Evolutionary conservation across 257 asterid species (phyloP).

Genomic region (Mentha longifolia): DNA sequence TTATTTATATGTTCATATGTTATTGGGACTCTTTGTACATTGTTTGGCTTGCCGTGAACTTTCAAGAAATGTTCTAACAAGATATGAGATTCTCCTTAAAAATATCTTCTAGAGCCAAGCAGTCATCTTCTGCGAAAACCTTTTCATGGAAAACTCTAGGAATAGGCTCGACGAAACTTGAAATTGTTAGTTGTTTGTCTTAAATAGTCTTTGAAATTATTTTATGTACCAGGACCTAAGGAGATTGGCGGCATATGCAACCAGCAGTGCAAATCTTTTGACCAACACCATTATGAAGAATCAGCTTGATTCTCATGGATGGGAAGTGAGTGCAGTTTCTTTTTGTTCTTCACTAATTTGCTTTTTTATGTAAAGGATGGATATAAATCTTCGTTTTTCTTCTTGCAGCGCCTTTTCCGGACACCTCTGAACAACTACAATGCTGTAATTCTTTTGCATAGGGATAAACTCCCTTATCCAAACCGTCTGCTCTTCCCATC

Average conservation of each 20-base stretch:
- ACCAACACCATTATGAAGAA: conserved; percentile 62
- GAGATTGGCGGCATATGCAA: conserved; percentile 84
- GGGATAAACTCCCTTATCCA: conserved; percentile 84
- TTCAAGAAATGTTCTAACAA: background rate
- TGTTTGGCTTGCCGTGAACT: background rate
- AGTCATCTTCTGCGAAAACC: background rate
- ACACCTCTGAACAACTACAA: conserved; percentile 90
- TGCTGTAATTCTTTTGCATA: conserved; percentile 87
- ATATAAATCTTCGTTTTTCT: conserved; percentile 14
- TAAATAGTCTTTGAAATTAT: conserved; percentile 23
- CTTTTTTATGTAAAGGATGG: conserved; percentile 3
- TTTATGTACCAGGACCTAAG: conserved; percentile 66
- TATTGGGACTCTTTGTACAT: conserved; percentile 13
- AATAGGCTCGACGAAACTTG: conserved; percentile 1
- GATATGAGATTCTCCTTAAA: background rate
- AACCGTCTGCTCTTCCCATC: conserved; percentile 85
- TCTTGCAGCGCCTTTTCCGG: conserved; percentile 89
- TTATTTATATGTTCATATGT: conserved; percentile 5
- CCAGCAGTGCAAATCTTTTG: conserved; percentile 75
- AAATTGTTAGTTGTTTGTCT: background rate
- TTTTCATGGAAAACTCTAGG: conserved; percentile 13
- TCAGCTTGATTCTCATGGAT: conserved; percentile 63
- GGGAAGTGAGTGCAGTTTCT: conserved; percentile 72
- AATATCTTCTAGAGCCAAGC: background rate
- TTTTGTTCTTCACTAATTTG: conserved; percentile 15